Evolutionary conservation across 202 grass and related monocot genomes (phyloP), one percentile per base, ranked within the genome.

Genomic region (Tripidium arundinaceum): DNA sequence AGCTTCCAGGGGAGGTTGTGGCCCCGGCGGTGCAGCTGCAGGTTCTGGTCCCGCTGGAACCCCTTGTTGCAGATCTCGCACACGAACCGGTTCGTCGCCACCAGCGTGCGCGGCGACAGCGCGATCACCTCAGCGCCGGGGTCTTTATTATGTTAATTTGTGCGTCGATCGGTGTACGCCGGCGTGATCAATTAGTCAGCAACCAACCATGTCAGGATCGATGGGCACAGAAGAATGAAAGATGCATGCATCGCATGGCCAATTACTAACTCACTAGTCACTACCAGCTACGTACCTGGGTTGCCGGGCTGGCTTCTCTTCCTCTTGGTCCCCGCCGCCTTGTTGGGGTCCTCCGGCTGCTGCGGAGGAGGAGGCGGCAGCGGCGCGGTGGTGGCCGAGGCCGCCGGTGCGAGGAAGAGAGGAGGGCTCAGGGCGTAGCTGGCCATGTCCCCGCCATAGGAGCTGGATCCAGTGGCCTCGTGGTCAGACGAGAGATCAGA

Each of bases 51-150:
- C 45, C 96, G 34, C 75, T 93, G 92, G 77, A 99, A 99, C 2
- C 92, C 92, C 87, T 99, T 99, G 92, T 93, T 93, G 83, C 96
- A 99, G 75, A 99, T 89, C 84, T 99, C 92, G 52, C 96, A 99
- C 45, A 99, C 83, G 76, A 95, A 93, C 14, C 92, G 79, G 80
- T 96, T 99, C 67, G 92, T 99, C 60, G 92, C 87, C 78, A 99
- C 92, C 85, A 99, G 88, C 68, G 92, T 88, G 68, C 90, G 84
- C 28, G 92, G 96, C 43, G 96, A 99, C 77, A 98, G 79, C 39
- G 92, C 96, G 49, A 98, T 90, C 72, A 98, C 96, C 84, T 95
- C 96, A n/a, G 96, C 86, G 25, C 87, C 85, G 68, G 96, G 96
- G 61, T 99, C 96, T 98, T 65, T 3, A n/a, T 36, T 4, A 6